phyloP scores from a whole-genome alignment of 2,329 filamentous ascomycete genomes.

The Arthrobotrys entomopaga region DNA sequence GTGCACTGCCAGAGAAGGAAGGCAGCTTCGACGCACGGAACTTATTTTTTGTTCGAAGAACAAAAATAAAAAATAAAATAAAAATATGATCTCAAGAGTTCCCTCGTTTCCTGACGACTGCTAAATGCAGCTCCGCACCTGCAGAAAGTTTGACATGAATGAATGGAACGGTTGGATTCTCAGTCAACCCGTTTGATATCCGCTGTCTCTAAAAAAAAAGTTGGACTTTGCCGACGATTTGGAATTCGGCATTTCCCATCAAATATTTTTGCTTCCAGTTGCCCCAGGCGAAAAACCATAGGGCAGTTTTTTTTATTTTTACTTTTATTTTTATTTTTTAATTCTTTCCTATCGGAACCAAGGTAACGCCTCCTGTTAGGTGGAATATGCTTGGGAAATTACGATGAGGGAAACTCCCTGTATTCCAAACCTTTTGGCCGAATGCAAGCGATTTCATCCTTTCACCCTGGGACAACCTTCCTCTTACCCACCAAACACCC shows the following conservation, averaged over 20 bases:
- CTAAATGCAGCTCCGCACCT: constrained; percentile 4
- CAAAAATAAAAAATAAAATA: too few species aligned
- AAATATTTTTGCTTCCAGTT: constrained; percentile 27
- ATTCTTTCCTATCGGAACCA: constrained; percentile 9
- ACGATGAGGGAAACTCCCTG: constrained; percentile 42
- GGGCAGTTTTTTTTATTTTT: not conserved
- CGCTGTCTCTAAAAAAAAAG: constrained; percentile 19
- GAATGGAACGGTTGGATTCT: too few species aligned
- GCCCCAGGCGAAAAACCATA: constrained; percentile 23
- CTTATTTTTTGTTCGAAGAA: constrained; percentile 50
- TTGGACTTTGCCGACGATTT: constrained; percentile 27
- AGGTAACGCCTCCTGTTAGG: constrained; percentile 35
- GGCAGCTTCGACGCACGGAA: constrained; percentile 56
- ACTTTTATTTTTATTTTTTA: not conserved
- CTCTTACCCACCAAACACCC: constrained; percentile 33
- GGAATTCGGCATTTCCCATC: constrained; percentile 32
- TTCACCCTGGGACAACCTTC: constrained; percentile 52
- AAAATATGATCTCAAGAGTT: constrained; percentile 15
- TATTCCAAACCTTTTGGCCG: constrained; percentile 45
- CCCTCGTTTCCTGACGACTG: constrained; percentile 19
- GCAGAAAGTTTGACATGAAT: too few species aligned
- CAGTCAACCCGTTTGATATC: constrained; percentile 36
- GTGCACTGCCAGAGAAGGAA: constrained; percentile 50
- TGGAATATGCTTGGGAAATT: constrained; percentile 54
- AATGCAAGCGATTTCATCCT: constrained; percentile 41